A percentile compares a stretch with the other conserved stretches of the same genome.
Evolutionary conservation across 108 stramenopile species (phyloP).

Genomic region (Skeletonema grethae): DNA sequence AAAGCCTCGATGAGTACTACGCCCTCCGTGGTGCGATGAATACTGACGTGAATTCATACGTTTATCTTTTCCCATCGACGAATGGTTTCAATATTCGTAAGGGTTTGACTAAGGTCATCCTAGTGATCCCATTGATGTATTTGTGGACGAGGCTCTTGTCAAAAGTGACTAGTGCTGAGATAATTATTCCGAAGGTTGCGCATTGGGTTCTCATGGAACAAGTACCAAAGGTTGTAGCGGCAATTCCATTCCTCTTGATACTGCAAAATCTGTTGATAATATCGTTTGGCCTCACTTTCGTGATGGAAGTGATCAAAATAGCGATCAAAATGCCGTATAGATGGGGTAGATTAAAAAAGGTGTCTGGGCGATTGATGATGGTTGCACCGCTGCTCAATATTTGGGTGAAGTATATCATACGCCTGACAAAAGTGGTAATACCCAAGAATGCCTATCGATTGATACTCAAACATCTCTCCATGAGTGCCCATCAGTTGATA

Average conservation of each 20-base stretch:
- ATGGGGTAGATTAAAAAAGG: not conserved
- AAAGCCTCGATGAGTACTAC: conserved; percentile 32
- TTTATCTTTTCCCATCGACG: not conserved
- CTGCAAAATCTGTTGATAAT: not conserved
- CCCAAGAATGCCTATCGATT: not conserved
- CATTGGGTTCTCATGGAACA: not conserved
- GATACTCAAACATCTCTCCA: not conserved
- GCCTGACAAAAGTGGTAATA: not conserved
- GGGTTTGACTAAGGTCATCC: not conserved
- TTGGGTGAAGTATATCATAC: not conserved
- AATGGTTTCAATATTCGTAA: not conserved
- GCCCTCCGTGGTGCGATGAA: conserved; percentile 9
- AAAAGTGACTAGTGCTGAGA: not conserved
- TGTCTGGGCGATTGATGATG: not conserved
- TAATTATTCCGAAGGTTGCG: not conserved
- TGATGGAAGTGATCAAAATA: not conserved
- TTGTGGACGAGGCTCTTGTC: not conserved
- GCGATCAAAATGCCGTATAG: not conserved
- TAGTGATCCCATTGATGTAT: conserved; percentile 2
- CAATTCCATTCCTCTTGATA: not conserved
- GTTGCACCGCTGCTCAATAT: not conserved
- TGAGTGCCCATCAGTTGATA: not conserved
- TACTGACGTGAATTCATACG: not conserved
- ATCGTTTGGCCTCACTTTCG: not conserved
- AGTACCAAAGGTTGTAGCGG: not conserved